Evolutionary conservation across 371 early-diverging fungal genomes (phyloP).

Genomic region (Mucor sp.): DNA sequence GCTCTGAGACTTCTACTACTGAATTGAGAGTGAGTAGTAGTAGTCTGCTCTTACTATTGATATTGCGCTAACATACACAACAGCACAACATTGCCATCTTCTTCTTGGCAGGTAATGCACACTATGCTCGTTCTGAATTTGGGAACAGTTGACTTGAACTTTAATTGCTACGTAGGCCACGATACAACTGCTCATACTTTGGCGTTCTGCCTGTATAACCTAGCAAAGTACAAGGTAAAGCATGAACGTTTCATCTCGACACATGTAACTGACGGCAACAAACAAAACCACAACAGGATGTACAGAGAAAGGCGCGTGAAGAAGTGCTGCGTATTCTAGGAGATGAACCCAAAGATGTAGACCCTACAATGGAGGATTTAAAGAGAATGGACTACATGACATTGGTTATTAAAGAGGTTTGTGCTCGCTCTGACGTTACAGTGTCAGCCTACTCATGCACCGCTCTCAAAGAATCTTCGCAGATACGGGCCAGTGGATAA

Average conservation of each 20-base stretch:
- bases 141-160: too few species aligned
- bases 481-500: conserved; percentile 14
- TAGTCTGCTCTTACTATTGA: not conserved
- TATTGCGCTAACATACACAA: not conserved
- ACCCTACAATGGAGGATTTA: conserved; percentile 50
- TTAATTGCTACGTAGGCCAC: not conserved
- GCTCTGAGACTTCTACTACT: conserved; percentile 13
- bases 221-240: conserved; percentile 20
- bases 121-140: too few species aligned
- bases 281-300: conserved; percentile 12
- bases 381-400: conserved; percentile 44
- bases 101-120: conserved; percentile 17
- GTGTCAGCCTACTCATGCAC: not conserved
- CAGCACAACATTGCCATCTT: conserved; percentile 20
- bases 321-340: conserved; percentile 50
- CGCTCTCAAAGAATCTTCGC: conserved; percentile 14
- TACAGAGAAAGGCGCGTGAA: conserved; percentile 45
- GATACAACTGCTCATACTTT: conserved; percentile 31
- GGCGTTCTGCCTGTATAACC: conserved; percentile 27
- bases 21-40: conserved; percentile 18
- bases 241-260: not conserved
- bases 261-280: not conserved
- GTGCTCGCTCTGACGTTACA: not conserved
- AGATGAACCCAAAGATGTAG: conserved; percentile 36
- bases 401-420: conserved; percentile 39